A percentile compares a stretch with the other conserved stretches of the same genome.
Evolutionary conservation across 179 eudicot genomes (phyloP).

Genomic region (Silene noctiflora): DNA sequence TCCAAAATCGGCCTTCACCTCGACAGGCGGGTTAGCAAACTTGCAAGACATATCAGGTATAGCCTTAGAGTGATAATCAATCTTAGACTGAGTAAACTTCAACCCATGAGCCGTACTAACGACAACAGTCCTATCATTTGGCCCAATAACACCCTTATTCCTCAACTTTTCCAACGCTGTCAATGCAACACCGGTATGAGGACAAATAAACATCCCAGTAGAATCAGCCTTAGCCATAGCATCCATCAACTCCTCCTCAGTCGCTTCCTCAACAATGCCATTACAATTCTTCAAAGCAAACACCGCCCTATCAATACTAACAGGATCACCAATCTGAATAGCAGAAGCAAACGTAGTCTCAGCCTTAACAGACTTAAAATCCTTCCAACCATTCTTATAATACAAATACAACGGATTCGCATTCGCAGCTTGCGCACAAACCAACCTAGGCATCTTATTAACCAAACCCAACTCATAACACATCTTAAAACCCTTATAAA

Average conservation of each 20-base stretch:
- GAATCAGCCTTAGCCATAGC: slow-evolving; percentile 93
- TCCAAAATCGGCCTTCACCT: slow-evolving; percentile 80
- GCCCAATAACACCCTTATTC: slow-evolving; percentile 54
- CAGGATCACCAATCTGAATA: slow-evolving; percentile 90
- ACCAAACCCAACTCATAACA: slow-evolving; percentile 74
- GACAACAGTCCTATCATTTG: slow-evolving; percentile 75
- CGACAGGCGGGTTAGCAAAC: slow-evolving; percentile 68
- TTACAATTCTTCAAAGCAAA: slow-evolving; percentile 58
- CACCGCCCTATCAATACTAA: slow-evolving; percentile 81
- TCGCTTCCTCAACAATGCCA: slow-evolving; percentile 94
- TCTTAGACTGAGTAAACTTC: slow-evolving; percentile 80
- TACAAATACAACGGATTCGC: slow-evolving; percentile 77
- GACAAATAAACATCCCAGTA: slow-evolving; percentile 91
- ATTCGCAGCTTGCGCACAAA: slow-evolving; percentile 87
- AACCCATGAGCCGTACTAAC: slow-evolving; percentile 94
- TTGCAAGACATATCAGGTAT: slow-evolving; percentile 69
- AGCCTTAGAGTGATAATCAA: slow-evolving; percentile 72
- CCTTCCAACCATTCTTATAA: slow-evolving; percentile 70
- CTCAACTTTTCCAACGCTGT: slow-evolving; percentile 69
- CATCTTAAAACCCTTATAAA: slow-evolving; percentile 91
- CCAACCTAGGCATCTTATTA: slow-evolving; percentile 70
- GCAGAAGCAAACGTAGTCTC: slow-evolving; percentile 79
- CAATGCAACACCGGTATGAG: slow-evolving; percentile 89
- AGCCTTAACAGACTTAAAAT: slow-evolving; percentile 60
- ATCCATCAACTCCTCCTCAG: slow-evolving; percentile 92